Percentiles rank a stretch among this genome's conserved stretches.
Conservation (phyloP, 352 stramenopile genomes). For the Discostella stelligera region DNA sequence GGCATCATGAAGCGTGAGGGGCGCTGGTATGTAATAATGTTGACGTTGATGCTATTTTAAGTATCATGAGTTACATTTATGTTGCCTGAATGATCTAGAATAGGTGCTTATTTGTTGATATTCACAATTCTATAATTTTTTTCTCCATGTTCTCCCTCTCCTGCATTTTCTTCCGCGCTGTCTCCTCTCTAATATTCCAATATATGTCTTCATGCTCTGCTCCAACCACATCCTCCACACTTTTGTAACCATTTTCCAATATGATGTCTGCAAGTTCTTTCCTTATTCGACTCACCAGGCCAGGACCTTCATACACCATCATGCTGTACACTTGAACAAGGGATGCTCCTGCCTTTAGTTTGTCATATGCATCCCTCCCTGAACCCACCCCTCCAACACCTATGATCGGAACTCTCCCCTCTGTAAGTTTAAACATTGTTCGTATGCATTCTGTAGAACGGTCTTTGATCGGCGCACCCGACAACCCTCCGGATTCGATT, state of each 20-base stretch:
- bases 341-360: conserved; percentile 93
- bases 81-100: no score
- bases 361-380: conserved; percentile 94
- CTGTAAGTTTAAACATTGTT: conserved; percentile 89
- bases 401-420: conserved; percentile 92
- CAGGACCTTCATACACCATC: conserved; percentile 75
- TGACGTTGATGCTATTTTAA: conserved; percentile 9
- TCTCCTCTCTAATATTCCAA: conserved; percentile 58
- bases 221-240: conserved; percentile 65
- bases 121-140: conserved; percentile 28
- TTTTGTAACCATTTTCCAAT: conserved; percentile 57
- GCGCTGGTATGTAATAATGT: background rate
- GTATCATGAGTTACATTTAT: conserved; percentile 1
- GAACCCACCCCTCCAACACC: conserved; percentile 86
- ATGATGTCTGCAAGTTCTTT: conserved; percentile 68
- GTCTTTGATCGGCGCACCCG: conserved; percentile 90
- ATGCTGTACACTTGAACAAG: conserved; percentile 74
- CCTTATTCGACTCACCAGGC: conserved; percentile 61
- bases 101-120: background rate
- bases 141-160: conserved; percentile 23
- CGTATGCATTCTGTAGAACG: conserved; percentile 91
- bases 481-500: conserved; percentile 88
- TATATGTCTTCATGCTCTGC: conserved; percentile 70
- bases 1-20: background rate
- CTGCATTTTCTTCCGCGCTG: conserved; percentile 28